A percentile compares a stretch with the other conserved stretches of the same genome.
These are phyloP conservation scores for Dictyostelium firmibasis DNA, from an alignment of 78 protist species.

Conservation along the genomic window DNA sequence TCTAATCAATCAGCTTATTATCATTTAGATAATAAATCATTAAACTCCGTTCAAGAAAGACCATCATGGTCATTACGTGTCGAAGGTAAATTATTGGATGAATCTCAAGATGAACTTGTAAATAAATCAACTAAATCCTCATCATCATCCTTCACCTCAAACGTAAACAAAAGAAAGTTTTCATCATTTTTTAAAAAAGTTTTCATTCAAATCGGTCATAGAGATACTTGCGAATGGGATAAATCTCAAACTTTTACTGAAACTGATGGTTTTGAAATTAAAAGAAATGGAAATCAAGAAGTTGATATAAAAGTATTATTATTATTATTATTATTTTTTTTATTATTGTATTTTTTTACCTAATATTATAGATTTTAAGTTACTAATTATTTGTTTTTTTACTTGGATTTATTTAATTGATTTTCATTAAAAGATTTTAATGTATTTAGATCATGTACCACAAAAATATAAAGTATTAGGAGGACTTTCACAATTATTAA, in stretches of 20 bases:
- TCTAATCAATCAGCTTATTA: slow-evolving; percentile 50
- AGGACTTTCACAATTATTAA: slow-evolving; percentile 29
- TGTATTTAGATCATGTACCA: slow-evolving; percentile 73
- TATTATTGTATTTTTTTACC: background rate
- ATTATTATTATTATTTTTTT: background rate
- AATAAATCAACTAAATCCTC: background rate
- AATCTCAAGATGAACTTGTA: background rate
- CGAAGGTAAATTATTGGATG: slow-evolving; percentile 49
- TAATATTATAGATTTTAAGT: background rate
- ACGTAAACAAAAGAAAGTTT: slow-evolving; percentile 6
- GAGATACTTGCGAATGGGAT: slow-evolving; percentile 79
- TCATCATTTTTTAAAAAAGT: slow-evolving; percentile 66
- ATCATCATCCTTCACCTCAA: background rate
- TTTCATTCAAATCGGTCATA: slow-evolving; percentile 71
- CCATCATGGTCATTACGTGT: slow-evolving; percentile 73
- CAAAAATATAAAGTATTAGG: slow-evolving; percentile 69
- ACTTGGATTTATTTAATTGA: no score
- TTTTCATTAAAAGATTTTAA: slow-evolving; percentile 21
- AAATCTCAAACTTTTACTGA: slow-evolving; percentile 54
- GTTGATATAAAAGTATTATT: slow-evolving; percentile 50
- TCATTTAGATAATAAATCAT: slow-evolving; percentile 62
- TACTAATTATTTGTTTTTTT: no score
- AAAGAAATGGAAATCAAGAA: slow-evolving; percentile 76
- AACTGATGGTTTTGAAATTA: slow-evolving; percentile 77
- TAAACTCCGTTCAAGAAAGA: slow-evolving; percentile 18